Evolutionary conservation across 306 rosid species (phyloP), one percentile per base, ranked within the genome.

Genomic region (Begonia peltatifolia): DNA sequence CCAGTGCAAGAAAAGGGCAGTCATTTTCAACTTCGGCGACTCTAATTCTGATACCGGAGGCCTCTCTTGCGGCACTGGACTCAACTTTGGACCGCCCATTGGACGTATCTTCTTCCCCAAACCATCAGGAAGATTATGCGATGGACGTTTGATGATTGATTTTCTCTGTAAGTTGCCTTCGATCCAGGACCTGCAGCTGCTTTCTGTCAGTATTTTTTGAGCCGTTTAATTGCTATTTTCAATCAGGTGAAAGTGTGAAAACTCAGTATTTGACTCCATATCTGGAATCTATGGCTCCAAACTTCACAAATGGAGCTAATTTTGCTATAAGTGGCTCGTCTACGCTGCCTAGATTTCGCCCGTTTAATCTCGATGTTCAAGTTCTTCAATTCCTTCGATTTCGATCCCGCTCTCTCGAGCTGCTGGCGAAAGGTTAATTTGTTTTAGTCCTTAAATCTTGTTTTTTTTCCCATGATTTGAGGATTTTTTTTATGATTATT

Each of bases 11-110:
- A 55, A 7, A 61, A 58, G 47, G 52, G 60, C 74, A 5, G 43
- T 47, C 36, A 25, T 61, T 1, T 63, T 74, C 46, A 69, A 65
- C 63, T 74, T 74, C 14, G 75, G 79, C 7, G 75, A 74, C 58
- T 69, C 79, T 0, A 69, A 65, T 58, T 74, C 75, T 1, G 79
- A 74, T 12, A 61, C 79, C 0, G 79, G 79, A 4, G 72, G 75
- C 6, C 53, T 57, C 11, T 15, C 55, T 7, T 49, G 36, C 11
- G 72, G 63, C 9, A 38, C 22, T 38, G 79, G 75, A 15, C 11
- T 62, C 52, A 15, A 7, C 14, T 52, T 68, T 54, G 74, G 62
- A 12, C 65, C 41, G 14, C 74, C 79, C 17, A 51, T 25, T 42
- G 64, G 74, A 20, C 65, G 65, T 7, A 18, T 52, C 20, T 60